Percentiles rank a stretch among this genome's conserved stretches.
Evolutionary conservation across 192 early-diverging fungal species (phyloP).

Genomic region (Spizellomyces punctatus): DNA sequence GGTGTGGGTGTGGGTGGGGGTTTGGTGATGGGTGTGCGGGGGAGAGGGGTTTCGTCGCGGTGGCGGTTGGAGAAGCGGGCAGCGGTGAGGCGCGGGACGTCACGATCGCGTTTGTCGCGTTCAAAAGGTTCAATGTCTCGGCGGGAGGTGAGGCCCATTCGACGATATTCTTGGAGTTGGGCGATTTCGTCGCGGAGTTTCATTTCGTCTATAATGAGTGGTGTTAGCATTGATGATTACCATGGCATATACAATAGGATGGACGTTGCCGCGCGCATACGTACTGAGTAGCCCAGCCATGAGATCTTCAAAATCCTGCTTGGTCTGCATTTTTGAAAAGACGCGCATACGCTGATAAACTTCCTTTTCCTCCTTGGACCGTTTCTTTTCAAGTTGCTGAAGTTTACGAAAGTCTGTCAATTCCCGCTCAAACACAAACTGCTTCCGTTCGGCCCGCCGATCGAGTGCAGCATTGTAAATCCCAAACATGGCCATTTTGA

Average conservation of each 20-base stretch:
- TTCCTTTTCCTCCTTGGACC: constrained; percentile 88
- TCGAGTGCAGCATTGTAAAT: constrained; percentile 92
- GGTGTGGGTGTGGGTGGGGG: neutral
- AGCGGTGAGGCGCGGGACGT: neutral
- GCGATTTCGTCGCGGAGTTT: constrained; percentile 77
- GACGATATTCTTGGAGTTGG: constrained; percentile 85
- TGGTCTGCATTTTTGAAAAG: constrained; percentile 85
- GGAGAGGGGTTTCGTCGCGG: constrained; percentile 8
- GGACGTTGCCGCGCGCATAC: neutral
- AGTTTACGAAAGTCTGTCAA: constrained; percentile 84
- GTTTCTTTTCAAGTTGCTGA: constrained; percentile 76
- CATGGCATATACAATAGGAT: too few relatives aligned
- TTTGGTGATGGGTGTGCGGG: constrained; percentile 15
- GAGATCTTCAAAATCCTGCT: constrained; percentile 78
- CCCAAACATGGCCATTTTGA: constrained; percentile 86
- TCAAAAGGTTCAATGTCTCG: constrained; percentile 75
- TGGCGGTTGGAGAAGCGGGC: constrained; percentile 15
- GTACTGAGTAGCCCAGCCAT: constrained; percentile 69
- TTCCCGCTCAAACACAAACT: constrained; percentile 86
- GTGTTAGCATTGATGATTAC: too few relatives aligned
- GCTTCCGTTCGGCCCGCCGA: constrained; percentile 78
- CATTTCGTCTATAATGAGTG: constrained; percentile 64
- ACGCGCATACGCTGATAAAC: constrained; percentile 75
- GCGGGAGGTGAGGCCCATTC: constrained; percentile 82
- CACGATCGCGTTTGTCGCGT: constrained; percentile 42